These are phyloP conservation scores for Babesia caballi DNA, from an alignment of 169 alveolate genomes.

Conservation along the genomic window DNA sequence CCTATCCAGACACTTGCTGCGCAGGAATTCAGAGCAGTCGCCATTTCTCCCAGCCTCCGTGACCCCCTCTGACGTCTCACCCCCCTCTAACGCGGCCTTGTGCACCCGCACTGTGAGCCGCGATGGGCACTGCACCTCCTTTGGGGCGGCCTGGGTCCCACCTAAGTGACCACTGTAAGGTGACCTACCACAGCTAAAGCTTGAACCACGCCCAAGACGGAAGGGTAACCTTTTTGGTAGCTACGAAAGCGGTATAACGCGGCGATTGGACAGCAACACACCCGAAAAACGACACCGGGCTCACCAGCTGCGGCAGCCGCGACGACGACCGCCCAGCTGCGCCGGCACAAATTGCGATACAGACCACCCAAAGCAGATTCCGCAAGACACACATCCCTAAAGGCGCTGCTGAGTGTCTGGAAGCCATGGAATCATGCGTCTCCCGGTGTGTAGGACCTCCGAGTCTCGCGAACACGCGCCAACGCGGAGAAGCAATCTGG, in stretches of 20 bases:
- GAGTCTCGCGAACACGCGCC: background rate
- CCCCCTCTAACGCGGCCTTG: constrained; percentile 17
- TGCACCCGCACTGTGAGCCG: constrained; percentile 46
- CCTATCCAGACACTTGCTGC: constrained; percentile 34
- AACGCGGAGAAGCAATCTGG: too few relatives aligned
- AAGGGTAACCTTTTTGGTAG: background rate
- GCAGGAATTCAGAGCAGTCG: constrained; percentile 40
- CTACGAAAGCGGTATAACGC: background rate
- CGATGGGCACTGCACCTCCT: constrained; percentile 10
- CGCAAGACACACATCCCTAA: background rate
- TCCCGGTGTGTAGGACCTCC: background rate
- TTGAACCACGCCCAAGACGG: constrained; percentile 25
- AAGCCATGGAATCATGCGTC: background rate
- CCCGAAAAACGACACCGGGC: constrained; percentile 57
- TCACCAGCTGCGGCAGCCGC: background rate
- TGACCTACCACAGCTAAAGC: constrained; percentile 21
- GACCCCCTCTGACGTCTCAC: background rate
- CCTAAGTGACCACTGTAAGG: background rate
- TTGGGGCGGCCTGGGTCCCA: background rate
- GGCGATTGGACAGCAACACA: background rate
- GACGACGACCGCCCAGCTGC: background rate
- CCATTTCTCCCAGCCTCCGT: background rate
- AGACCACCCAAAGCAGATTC: background rate
- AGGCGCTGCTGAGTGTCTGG: background rate
- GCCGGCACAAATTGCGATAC: background rate